phyloP scores from a whole-genome alignment of 169 alveolate species.

The Plasmodium gonderi region DNA sequence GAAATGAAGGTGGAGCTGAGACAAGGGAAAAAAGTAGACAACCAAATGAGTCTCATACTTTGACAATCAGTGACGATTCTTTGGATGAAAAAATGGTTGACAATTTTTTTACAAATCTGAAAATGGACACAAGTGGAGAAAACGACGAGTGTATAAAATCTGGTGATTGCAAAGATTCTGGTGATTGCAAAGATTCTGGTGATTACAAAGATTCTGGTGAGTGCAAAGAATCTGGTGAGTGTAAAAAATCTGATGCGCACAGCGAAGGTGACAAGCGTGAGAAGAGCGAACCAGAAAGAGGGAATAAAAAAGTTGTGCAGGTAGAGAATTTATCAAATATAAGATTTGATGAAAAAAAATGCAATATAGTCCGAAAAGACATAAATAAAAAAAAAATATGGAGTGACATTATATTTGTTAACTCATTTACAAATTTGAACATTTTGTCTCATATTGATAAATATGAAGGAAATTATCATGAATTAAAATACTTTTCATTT shows the following conservation, averaged over 20 bases:
- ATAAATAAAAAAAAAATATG: slow-evolving; percentile 62
- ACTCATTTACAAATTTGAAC: slow-evolving; percentile 31
- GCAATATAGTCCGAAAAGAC: slow-evolving; percentile 3
- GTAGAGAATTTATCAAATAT: slow-evolving; percentile 8
- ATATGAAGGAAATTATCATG: slow-evolving; percentile 32
- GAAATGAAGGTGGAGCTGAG: not conserved
- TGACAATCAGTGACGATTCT: not conserved
- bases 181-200: not conserved
- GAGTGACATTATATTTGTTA: slow-evolving; percentile 29
- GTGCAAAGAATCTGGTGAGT: not conserved
- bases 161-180: not conserved
- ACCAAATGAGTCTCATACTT: not conserved
- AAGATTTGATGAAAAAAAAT: not conserved
- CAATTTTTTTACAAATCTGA: slow-evolving; percentile 24
- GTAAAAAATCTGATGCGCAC: not conserved
- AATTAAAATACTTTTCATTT: slow-evolving; percentile 21
- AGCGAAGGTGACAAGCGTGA: not conserved
- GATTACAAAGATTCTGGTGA: not conserved
- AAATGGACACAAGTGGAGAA: not conserved
- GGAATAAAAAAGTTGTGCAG: not conserved
- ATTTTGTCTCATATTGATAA: slow-evolving; percentile 55
- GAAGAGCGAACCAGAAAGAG: not conserved
- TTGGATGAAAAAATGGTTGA: slow-evolving; percentile 25
- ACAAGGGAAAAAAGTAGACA: not conserved
- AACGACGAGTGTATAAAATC: too few relatives aligned